Base-by-base conservation (phyloP, 306 rosid genomes). In the Nissolia schottii region DNA sequence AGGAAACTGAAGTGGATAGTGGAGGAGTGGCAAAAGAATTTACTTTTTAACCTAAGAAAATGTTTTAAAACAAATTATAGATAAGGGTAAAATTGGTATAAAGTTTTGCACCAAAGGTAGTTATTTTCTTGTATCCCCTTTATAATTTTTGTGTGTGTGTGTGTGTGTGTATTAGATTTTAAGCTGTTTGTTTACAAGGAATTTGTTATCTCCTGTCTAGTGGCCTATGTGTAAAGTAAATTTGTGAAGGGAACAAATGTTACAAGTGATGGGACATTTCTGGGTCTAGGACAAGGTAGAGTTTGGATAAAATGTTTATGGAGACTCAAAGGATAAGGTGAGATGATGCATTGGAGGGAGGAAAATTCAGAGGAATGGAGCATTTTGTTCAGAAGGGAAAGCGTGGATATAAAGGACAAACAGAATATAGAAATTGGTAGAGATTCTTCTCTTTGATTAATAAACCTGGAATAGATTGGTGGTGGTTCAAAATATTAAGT, bases 171-270 rank as follows among this genome's bases (percentile, higher is more conserved):
- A 43, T 66, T 11, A 22, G 14, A 48, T 67, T 20, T 57, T 57
- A 71, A 16, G 31, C 38, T 76, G 15, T 40, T 32, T 57, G 48
- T 14, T 23, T 14, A 40, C 76, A 38, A 51, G 59, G 46, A 50
- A 29, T 62, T 40, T 77, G 31, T 53, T 70, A 34, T 38, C 53
- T 56, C 72, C 38, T 70, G 41, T 77, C 64, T 67, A 7, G 40
- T 43, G 23, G 49, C 54, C 32, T 76, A 19, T 64, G 16, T 41
- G 61, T 49, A 28, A 27, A 28, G n/a, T 70, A 24, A 32, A 22
- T 54, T 19, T 20, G 23, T 53, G 22, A 77, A 62, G 38, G 65
- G 45, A 49, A 46, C 58, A 27, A 5, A 51, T 31, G 55, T 22
- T 35, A 11, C 32, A 58, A 57, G 40, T 25, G 67, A 34, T 23